phyloP scores from a whole-genome alignment of 371 early-diverging fungal genomes.

The Apophysomyces trapeziformis region DNA sequence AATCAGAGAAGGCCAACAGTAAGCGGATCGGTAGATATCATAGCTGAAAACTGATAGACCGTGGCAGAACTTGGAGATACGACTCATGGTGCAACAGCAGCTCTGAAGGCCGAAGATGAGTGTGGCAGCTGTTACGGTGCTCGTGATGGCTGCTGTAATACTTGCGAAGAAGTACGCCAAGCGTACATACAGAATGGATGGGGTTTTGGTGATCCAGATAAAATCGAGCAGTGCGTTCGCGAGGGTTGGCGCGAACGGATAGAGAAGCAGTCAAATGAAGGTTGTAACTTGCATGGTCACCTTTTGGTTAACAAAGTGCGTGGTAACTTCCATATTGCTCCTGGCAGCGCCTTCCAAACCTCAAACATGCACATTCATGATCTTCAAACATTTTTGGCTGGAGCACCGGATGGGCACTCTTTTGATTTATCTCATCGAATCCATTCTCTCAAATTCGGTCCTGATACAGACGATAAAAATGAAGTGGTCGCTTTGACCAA shows the following conservation, averaged over 20 bases:
- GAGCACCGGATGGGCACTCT: slow-evolving; percentile 52
- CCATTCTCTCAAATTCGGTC: slow-evolving; percentile 83
- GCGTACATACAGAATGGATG: slow-evolving; percentile 85
- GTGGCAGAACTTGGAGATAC: slow-evolving; percentile 51
- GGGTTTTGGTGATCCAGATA: slow-evolving; percentile 75
- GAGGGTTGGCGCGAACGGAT: slow-evolving; percentile 85
- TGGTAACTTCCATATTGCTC: slow-evolving; percentile 92
- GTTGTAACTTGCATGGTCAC: slow-evolving; percentile 86
- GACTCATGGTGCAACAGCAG: slow-evolving; percentile 43
- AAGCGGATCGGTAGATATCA: slow-evolving; percentile 15
- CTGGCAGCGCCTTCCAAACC: slow-evolving; percentile 86
- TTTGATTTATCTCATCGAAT: slow-evolving; percentile 88
- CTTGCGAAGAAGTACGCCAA: slow-evolving; percentile 90
- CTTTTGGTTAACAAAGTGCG: slow-evolving; percentile 91
- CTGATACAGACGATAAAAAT: slow-evolving; percentile 21
- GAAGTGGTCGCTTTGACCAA: slow-evolving; percentile 66
- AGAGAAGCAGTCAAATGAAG: slow-evolving; percentile 82
- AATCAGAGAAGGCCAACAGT: slow-evolving; percentile 58
- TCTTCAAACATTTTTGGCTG: slow-evolving; percentile 46
- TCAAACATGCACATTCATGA: slow-evolving; percentile 87
- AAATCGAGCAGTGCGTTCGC: slow-evolving; percentile 89
- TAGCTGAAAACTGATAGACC: not conserved
- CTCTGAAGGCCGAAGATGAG: slow-evolving; percentile 44
- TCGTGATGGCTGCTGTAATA: slow-evolving; percentile 88
- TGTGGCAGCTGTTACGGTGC: slow-evolving; percentile 96